Conservation (phyloP, 352 stramenopile genomes). For the Phytophthora cryptogea region DNA sequence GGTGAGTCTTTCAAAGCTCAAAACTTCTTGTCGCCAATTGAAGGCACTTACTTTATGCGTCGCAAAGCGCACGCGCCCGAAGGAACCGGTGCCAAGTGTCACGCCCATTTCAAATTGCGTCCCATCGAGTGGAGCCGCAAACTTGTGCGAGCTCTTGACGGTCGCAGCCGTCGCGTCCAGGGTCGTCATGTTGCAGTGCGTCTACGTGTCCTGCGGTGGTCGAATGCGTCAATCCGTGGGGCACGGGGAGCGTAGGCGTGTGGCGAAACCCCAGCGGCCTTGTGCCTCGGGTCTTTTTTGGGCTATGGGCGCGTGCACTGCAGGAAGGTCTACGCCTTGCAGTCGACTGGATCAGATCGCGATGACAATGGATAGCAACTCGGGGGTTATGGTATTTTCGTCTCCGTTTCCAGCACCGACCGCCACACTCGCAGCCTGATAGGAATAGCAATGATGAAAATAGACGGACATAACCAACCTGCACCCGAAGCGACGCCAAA, state of each 20-base stretch:
- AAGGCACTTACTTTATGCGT: constrained; percentile 90
- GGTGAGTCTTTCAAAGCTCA: neutral
- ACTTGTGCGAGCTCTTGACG: constrained; percentile 60
- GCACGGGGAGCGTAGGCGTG: constrained; percentile 6
- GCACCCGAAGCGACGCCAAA: constrained; percentile 23
- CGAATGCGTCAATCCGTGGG: constrained; percentile 31
- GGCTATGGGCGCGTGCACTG: constrained; percentile 30
- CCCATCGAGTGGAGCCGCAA: constrained; percentile 64
- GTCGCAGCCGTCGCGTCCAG: constrained; percentile 20
- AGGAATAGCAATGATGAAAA: constrained; percentile 33
- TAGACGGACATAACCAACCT: constrained; percentile 32
- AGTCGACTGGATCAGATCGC: constrained; percentile 20
- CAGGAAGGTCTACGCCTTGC: constrained; percentile 14
- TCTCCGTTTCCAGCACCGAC: constrained; percentile 22
- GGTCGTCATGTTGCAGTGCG: constrained; percentile 26
- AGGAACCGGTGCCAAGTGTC: constrained; percentile 96
- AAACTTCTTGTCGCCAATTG: neutral
- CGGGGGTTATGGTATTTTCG: constrained; percentile 40
- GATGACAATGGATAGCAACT: constrained; percentile 1
- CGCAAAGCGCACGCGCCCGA: constrained; percentile 95
- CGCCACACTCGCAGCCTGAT: constrained; percentile 30
- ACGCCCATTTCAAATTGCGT: constrained; percentile 95
- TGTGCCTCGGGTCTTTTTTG: constrained; percentile 35
- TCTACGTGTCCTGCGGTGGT: constrained; percentile 18
- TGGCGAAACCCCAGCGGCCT: constrained; percentile 35